phyloP scores from a whole-genome alignment of 176 grass and related monocot species.

The Raddia distichophylla region DNA sequence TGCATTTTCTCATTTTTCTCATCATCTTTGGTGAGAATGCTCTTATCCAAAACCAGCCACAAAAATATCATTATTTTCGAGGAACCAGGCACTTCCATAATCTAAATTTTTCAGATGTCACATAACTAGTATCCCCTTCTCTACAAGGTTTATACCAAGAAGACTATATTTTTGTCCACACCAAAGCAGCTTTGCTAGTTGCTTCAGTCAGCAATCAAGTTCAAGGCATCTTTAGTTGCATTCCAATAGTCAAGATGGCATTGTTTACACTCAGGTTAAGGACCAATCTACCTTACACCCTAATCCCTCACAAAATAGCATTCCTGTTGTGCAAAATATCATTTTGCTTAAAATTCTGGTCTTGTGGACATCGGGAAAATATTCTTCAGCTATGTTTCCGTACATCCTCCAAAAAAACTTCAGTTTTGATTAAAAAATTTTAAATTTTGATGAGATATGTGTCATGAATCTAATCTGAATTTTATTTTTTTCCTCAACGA shows the following conservation, averaged over 20 bases:
- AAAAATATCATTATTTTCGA: conserved; percentile 15
- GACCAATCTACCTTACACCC: conserved; percentile 4
- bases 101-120: not conserved
- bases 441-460: not conserved
- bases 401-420: not conserved
- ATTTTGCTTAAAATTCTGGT: conserved; percentile 2
- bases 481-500: not conserved
- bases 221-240: conserved; percentile 6
- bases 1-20: not conserved
- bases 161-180: not conserved
- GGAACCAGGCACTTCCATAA: not conserved
- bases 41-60: not conserved
- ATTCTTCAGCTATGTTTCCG: not conserved
- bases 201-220: not conserved
- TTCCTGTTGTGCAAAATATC: not conserved
- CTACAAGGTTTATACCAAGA: not conserved
- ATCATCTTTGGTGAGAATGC: conserved; percentile 9
- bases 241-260: not conserved
- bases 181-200: not conserved
- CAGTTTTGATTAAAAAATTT: not conserved
- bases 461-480: not conserved
- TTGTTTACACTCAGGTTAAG: not conserved
- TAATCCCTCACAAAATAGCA: not conserved
- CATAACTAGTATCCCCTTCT: not conserved
- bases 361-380: conserved; percentile 6